Conservation (phyloP, 2,329 filamentous ascomycete genomes). For the Geoglossum cookeanum region DNA sequence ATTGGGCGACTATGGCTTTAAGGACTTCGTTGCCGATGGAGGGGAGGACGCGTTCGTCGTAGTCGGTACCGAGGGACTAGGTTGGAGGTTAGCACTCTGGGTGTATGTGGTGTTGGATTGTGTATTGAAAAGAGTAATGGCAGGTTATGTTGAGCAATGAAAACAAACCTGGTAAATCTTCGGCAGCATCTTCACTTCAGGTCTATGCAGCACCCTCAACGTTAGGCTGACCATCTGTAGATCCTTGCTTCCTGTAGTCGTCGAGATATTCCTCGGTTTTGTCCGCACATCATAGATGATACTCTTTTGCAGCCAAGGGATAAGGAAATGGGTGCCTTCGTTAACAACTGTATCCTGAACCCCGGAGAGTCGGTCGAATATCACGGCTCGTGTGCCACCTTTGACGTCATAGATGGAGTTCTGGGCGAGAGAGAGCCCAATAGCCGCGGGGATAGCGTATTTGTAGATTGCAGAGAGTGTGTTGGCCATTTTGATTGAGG, state of each 20-base stretch:
- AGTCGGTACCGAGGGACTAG: constrained; percentile 90
- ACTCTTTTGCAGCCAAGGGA: constrained; percentile 88
- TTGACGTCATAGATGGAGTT: constrained; percentile 92
- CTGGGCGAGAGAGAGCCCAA: constrained; percentile 48
- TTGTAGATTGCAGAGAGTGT: constrained; percentile 43
- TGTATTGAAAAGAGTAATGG: not conserved
- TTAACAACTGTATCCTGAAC: constrained; percentile 86
- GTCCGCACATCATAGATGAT: constrained; percentile 96
- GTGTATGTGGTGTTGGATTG: not conserved
- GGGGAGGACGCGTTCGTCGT: constrained; percentile 94
- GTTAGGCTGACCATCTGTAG: constrained; percentile 99
- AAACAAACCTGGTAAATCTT: constrained; percentile 87
- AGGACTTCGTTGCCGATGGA: constrained; percentile 99
- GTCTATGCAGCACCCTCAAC: constrained; percentile 81
- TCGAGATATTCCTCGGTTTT: constrained; percentile 91
- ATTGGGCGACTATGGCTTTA: constrained; percentile 95
- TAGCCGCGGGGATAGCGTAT: constrained; percentile 52
- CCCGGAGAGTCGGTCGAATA: constrained; percentile 85
- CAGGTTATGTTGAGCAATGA: not conserved
- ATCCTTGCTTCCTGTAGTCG: constrained; percentile 95
- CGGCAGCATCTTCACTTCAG: constrained; percentile 77
- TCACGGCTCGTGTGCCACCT: constrained; percentile 84
- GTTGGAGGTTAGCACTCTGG: not conserved
- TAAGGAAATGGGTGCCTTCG: constrained; percentile 90
- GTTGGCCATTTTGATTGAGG: constrained; percentile 25